Evolutionary conservation across 495 filamentous ascomycete genomes (phyloP), one percentile per base, ranked within the genome.

Genomic region (Penicillium salamii): DNA sequence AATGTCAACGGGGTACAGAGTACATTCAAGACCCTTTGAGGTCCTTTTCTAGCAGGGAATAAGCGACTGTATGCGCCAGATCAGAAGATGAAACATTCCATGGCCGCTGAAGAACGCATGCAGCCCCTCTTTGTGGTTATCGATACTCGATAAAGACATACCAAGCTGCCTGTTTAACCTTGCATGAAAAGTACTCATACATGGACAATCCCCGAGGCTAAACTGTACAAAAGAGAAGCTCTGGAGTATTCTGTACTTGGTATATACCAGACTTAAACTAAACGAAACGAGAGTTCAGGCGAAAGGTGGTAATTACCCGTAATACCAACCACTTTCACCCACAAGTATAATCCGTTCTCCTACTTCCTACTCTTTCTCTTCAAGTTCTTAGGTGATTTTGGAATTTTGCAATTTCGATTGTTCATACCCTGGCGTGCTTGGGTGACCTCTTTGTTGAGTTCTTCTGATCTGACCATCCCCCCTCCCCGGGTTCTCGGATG

Each of bases 291-390:
- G 28, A 38, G 28, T 31, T 40, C 24, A 39, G 46, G 35, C 36
- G 36, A 40, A 39, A 12, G 15, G 43, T 32, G 4, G 43, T 43
- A 56, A 56, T 52, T 56, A 56, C 53, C 48, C 28, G 48, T 51
- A 57, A 46, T 53, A 60, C 50, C 44, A 35, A 5, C 33, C 28
- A 46, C 43, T 46, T 26, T 26, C 43, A 45, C 42, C 42, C 42
- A 46, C 50, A 37, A 41, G 52, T 49, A 40, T 58, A 56, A 49
- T 49, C 54, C 41, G 50, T 50, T 34, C 54, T 44, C 49, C 50
- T 49, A 19, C 26, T 32, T n/a, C n/a, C n/a, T n/a, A n/a, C 38
- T 49, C 41, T 23, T 42, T 59, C 51, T 49, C 31, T 29, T 46
- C 32, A 32, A 32, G 29, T 32, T 11, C 29, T 32, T 5, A 5